Evolutionary conservation across 1,139 yeast species (phyloP).

Genomic region (Pichia sp.): DNA sequence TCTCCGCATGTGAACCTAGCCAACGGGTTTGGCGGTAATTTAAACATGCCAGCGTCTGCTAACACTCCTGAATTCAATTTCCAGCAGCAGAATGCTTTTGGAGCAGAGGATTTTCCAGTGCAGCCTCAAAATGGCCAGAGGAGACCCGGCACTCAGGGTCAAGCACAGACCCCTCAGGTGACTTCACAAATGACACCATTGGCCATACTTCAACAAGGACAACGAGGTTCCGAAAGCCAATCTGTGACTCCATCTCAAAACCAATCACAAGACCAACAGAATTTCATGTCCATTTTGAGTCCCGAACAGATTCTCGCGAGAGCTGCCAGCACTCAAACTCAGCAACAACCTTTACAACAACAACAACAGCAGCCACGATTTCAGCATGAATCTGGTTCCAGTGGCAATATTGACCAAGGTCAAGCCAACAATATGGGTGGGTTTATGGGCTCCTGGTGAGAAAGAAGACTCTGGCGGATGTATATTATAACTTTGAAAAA

Average conservation of each 20-base stretch:
- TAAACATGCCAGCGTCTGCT: not conserved
- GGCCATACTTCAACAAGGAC: conserved; percentile 16
- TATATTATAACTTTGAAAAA: not conserved
- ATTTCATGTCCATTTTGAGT: conserved; percentile 23
- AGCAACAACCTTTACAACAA: conserved; percentile 1
- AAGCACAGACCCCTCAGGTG: conserved; percentile 7
- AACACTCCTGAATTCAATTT: conserved; percentile 4
- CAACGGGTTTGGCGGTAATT: conserved; percentile 1
- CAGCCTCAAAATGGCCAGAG: conserved; percentile 1
- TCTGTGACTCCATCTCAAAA: conserved; percentile 14
- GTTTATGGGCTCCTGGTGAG: not conserved
- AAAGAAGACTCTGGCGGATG: not conserved
- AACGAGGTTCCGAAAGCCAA: not conserved
- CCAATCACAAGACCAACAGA: conserved; percentile 10
- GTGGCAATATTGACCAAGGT: not conserved
- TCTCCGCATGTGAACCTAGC: not conserved
- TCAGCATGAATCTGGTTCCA: not conserved
- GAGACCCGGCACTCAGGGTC: conserved; percentile 1
- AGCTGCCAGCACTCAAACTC: conserved; percentile 16
- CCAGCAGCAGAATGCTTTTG: not conserved
- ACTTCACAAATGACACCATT: conserved; percentile 15
- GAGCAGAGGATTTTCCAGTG: not conserved
- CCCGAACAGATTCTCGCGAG: conserved; percentile 33
- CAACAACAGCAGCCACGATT: not conserved
- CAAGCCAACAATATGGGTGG: not conserved